Evolutionary conservation across 192 early-diverging fungal species (phyloP).

Genomic region (Allomyces arbusculus): DNA sequence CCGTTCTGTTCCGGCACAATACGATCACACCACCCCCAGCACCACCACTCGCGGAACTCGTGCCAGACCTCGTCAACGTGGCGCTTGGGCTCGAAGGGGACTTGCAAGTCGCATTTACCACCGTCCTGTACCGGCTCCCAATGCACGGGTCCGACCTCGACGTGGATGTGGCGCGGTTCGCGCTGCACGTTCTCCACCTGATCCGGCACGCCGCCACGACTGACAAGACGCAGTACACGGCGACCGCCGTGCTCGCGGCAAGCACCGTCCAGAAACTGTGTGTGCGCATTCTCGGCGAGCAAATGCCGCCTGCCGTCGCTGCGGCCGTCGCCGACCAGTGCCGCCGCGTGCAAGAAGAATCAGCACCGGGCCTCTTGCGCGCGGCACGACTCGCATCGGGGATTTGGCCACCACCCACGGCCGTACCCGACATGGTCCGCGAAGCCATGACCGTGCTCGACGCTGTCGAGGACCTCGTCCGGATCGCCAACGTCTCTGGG

Average conservation of each 20-base stretch:
- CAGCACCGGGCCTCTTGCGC: neutral
- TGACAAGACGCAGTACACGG: neutral
- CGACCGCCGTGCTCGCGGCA: neutral
- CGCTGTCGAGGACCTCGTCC: neutral
- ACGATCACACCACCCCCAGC: too few species aligned
- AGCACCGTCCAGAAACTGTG: neutral
- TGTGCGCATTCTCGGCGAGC: neutral
- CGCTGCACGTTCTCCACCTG: neutral
- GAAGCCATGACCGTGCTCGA: neutral
- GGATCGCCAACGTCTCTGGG: neutral
- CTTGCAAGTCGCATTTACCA: too few species aligned
- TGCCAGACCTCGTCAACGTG: too few species aligned
- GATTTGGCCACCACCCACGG: constrained; percentile 1
- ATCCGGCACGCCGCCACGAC: neutral
- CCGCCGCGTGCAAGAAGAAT: neutral
- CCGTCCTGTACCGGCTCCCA: too few species aligned
- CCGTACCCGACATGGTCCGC: neutral
- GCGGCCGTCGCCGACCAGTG: neutral
- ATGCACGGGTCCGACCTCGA: neutral
- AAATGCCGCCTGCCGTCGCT: neutral
- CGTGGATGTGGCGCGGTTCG: neutral
- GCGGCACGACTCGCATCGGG: neutral
- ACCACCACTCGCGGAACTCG: too few species aligned
- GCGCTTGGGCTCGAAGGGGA: too few species aligned
- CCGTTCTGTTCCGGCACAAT: too few species aligned